Evolutionary conservation across 148 eudicot genomes (phyloP).

Genomic region (Fagopyrum homotropicum): DNA sequence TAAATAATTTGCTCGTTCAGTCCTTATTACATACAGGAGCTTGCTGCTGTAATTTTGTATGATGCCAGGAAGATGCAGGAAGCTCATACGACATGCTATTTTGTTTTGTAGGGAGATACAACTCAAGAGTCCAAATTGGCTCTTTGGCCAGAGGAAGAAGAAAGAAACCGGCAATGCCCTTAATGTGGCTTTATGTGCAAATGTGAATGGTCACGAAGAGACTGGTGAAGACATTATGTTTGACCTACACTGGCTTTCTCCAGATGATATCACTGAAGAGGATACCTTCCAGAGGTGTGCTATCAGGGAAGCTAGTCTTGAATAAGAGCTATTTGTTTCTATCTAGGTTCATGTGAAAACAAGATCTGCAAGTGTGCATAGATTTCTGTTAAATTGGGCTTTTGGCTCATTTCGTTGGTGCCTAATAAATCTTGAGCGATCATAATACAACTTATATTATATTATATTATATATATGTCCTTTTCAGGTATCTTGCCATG

Average conservation of each 20-base stretch:
- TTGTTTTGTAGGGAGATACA: slow-evolving; percentile 77
- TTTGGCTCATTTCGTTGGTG: background rate
- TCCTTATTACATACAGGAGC: background rate
- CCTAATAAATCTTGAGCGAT: background rate
- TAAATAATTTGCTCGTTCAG: background rate
- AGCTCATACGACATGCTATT: background rate
- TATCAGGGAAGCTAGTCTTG: background rate
- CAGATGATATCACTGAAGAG: slow-evolving; percentile 47
- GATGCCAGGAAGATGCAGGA: background rate
- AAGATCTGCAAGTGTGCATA: background rate
- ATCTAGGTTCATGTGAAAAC: too few relatives aligned
- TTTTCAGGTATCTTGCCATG: slow-evolving; percentile 63
- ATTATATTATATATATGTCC: background rate
- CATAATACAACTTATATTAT: background rate
- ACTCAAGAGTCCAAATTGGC: slow-evolving; percentile 94
- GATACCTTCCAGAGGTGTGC: slow-evolving; percentile 58
- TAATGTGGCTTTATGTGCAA: slow-evolving; percentile 36
- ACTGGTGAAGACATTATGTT: background rate
- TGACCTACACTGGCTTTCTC: slow-evolving; percentile 57
- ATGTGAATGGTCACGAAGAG: background rate
- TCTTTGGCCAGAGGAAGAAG: slow-evolving; percentile 78
- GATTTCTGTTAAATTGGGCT: background rate
- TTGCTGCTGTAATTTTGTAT: background rate
- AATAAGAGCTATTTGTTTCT: background rate
- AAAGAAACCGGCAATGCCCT: slow-evolving; percentile 40